Conservation (phyloP, 108 stramenopile species). For the Skeletonema menzelii region DNA sequence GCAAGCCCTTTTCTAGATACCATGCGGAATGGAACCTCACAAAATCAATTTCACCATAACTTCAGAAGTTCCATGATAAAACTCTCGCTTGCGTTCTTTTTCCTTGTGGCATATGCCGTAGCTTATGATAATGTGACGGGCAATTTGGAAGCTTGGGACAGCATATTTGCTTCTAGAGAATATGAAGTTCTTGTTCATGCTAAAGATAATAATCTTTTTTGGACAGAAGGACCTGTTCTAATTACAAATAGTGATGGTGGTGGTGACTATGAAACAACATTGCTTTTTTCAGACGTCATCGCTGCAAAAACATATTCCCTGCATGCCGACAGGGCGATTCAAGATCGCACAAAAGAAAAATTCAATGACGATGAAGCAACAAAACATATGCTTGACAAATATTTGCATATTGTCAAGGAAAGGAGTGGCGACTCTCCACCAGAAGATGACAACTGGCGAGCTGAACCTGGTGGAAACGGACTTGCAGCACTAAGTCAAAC, state of each 20-base stretch:
- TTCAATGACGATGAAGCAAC: neutral
- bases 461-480: slow-evolving; percentile 2
- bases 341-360: neutral
- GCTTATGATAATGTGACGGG: neutral
- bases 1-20: too few relatives aligned
- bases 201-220: neutral
- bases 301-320: neutral
- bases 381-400: neutral
- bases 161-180: neutral
- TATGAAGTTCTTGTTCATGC: neutral
- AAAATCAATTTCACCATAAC: slow-evolving; percentile 67
- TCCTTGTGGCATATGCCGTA: neutral
- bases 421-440: neutral
- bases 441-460: slow-evolving; percentile 3
- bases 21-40: too few relatives aligned
- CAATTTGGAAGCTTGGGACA: neutral
- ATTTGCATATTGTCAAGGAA: neutral
- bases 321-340: neutral
- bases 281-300: neutral
- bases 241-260: neutral
- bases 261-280: neutral
- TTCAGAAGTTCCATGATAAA: too few relatives aligned
- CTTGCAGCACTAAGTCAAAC: neutral
- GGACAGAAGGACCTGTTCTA: neutral
- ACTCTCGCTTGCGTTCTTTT: neutral